Percentiles rank a stretch among this genome's conserved stretches.
These are phyloP conservation scores for Endocarpon pusillum DNA, from an alignment of 495 filamentous ascomycete genomes.

Conservation along the genomic window DNA sequence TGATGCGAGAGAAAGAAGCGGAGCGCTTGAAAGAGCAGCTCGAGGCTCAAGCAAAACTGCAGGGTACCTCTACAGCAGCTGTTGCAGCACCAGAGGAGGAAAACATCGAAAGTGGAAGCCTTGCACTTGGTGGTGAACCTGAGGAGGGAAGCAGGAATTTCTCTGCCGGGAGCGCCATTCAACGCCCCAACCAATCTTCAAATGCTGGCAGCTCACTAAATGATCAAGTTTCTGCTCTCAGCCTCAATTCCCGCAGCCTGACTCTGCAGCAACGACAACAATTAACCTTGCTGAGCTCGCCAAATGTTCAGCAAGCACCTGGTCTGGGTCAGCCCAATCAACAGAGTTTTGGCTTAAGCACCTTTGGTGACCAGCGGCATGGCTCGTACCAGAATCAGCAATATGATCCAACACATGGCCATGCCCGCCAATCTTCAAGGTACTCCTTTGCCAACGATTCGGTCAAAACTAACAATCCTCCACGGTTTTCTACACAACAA, in stretches of 20 bases:
- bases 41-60: conserved; percentile 38
- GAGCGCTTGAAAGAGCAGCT: conserved; percentile 42
- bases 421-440: conserved; percentile 70
- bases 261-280: conserved; percentile 72
- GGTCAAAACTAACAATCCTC: conserved; percentile 72
- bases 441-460: conserved; percentile 76
- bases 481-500: conserved; percentile 78
- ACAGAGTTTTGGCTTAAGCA: conserved; percentile 27
- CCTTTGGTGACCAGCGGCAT: conserved; percentile 26
- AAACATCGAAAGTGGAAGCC: conserved; percentile 60
- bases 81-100: conserved; percentile 30
- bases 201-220: conserved; percentile 22
- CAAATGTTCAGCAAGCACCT: conserved; percentile 30
- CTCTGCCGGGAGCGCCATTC: background rate
- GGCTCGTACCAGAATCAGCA: conserved; percentile 44
- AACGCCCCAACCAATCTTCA: background rate
- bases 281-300: conserved; percentile 45
- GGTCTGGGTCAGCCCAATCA: conserved; percentile 42
- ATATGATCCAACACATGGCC: conserved; percentile 43
- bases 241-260: conserved; percentile 50
- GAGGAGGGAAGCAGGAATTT: conserved; percentile 36
- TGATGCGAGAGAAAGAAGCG: conserved; percentile 50
- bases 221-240: conserved; percentile 35
- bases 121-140: conserved; percentile 80
- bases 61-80: conserved; percentile 19